Base-by-base conservation (phyloP, 176 grass and related monocot species). In the Raddia guianensis region DNA sequence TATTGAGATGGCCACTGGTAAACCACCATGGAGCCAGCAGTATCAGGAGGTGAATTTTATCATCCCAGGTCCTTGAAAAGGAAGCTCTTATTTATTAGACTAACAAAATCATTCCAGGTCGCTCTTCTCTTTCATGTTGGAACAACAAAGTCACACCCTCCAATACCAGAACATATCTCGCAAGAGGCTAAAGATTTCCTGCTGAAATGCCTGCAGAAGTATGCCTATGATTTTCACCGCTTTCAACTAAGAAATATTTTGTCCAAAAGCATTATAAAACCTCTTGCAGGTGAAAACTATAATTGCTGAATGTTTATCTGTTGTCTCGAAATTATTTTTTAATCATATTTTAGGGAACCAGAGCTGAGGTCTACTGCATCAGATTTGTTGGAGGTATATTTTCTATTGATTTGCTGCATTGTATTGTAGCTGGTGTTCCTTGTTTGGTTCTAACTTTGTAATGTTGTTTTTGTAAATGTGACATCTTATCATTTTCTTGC, bases 1-100 rank as follows among this genome's bases (percentile, higher is more conserved):
- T 64, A 99, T 99, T 90, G 97, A 99, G 84, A 99, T 99, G 97
- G 97, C 97, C 60, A 99, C 97, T 10, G 93, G 97, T 64, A 99
- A 99, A 73, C 97, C 93, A 82, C 97, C 97, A 49, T 99, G 97
- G 93, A 99, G 93, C 52, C 89, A 94, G 51, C 97, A 99, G 68
- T 99, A 93, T 82, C 97, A 99, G 89, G 97, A 95, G 93, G 97
- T 90, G 80, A 51, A 21, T 14, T 80, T 60, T 62, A 20, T 81
- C 56, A 53, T 56, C 75, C 5, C 18, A 75, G 66, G 5, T 4
- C 42, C 46, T 62, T 44, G 53, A 62, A 0, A 67, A 53, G 46
- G 8, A 50, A 63, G 9, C 21, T 67, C 56, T 51, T 76, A 33
- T 64, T 73, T 44, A 34, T 63, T 80, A 16, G 40, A 58, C 71